Evolutionary conservation across 2,329 filamentous ascomycete genomes (phyloP), one percentile per base, ranked within the genome.

Genomic region (Apiospora koreana): DNA sequence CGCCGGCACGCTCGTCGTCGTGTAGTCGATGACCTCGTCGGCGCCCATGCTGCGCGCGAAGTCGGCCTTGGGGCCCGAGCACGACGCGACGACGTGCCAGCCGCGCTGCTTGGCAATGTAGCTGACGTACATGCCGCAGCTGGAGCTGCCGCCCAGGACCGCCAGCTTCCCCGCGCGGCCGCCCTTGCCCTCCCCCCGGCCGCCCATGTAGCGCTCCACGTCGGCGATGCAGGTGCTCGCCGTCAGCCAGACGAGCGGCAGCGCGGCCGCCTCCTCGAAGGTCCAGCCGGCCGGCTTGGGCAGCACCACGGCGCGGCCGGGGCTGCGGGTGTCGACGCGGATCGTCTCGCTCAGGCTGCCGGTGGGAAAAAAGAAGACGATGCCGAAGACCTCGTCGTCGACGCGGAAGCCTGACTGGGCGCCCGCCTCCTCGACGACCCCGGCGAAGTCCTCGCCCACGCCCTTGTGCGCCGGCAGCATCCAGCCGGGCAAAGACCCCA

Each of bases 181-280:
- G 14, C 74, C 72, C 46, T 42, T 3, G 38, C 41, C 8, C 58
- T 42, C n/a, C n/a, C n/a, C n/a, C n/a, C n/a, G n/a, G n/a, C n/a
- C n/a, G n/a, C n/a, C 62, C 31, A 71, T 67, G n/a, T 68, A 70
- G 1, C 54, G 50, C 45, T 66, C 69, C 41, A 67, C 68, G 62
- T 66, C 67, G 25, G 72, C 71, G 31, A 75, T 66, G 43, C 62
- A 25, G 4, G 72, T 73, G 38, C 65, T 69, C 18, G 72, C 73
- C n/a, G 69, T 73, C 65, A 75, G 48, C 71, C 70, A 73, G 25
- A 74, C 72, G 10, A 73, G 69, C 4, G 71, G 73, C 8, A 74
- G 66, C 64, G 71, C 71, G 8, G 72, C 71, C 23, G 71, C 72
- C 41, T 74, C 65, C 21, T 45, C 67, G 69, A 70, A 73, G 6